Base-by-base conservation (phyloP, 1,284 basidiomycete species). In the Blastosporella zonata region DNA sequence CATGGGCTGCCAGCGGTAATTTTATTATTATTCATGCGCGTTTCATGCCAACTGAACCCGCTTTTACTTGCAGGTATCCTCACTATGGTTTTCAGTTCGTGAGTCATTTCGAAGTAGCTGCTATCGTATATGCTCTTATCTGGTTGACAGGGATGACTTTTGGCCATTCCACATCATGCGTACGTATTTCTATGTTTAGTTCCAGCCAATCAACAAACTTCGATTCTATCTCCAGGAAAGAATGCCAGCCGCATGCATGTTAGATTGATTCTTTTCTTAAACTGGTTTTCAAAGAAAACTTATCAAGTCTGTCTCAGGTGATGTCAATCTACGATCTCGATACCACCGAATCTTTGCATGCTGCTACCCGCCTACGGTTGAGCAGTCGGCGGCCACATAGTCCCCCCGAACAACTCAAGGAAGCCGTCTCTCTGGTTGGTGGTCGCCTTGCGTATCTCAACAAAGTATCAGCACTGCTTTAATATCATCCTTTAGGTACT, bases 81-180 rank as follows among this genome's bases (percentile, higher is more conserved):
- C 57, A 90, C 87, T 2, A 75, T 90, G 67, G 80, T 93, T 2
- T 92, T 93, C 66, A 86, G 74, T 61, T 83, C 84, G 79, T 88
- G 64, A 64, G 83, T 67, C 23, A 3, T 27, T 12, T n/a, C n/a
- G 12, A 25, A 41, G 45, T 7, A 10, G 21, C 23, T 21, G 35
- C 44, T 28, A 43, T 13, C 7, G 38, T 40, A 20, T 47, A 18
- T 17, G 44, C 43, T 53, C 35, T 18, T 18, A 38, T 42, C 27
- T 45, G 45, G 39, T 23, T 38, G 18, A 50, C 42, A 72, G 84
- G 2, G 87, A 93, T 58, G 88, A 92, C 62, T 90, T 86, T 62
- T 93, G 90, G 83, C 83, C 84, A 0, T 88, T 81, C 63, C 69
- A 80, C 52, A 68, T 77, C 2, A 75, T 87, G 77, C 76, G 83